Evolutionary conservation across 1,284 basidiomycete genomes (phyloP), one percentile per base, ranked within the genome.

Genomic region (Rhodotorula sp.): DNA sequence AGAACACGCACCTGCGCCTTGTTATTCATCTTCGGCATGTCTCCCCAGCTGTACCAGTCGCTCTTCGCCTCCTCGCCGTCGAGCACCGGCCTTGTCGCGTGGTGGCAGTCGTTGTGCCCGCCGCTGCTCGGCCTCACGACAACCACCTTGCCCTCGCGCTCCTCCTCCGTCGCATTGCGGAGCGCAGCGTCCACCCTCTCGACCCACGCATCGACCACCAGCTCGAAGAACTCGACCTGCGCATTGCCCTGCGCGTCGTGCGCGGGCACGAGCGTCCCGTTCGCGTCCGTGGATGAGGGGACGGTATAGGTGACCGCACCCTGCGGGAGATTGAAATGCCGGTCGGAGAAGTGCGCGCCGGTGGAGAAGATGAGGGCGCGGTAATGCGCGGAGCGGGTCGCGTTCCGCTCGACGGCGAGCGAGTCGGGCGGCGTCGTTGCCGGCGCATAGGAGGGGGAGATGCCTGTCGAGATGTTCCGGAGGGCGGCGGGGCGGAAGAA

Each of bases 351-450:
- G 51, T 66, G 65, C 37, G 65, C 65, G 37, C 37, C 65, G 25
- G 65, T 66, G 21, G 57, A 44, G 58, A 60, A 66, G 51, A 66
- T 37, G 27, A 66, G 51, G 41, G 65, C 41, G 39, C 39, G 51
- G 58, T 66, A 66, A 2, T n/a, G 22, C 12, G 44, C 65, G 22
- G 39, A 46, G 25, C 41, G 53, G 15, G 53, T 55, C 29, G 39
- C 41, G 8, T 32, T 34, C 15, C 53, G 39, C 22, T 59, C 46
- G 21, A 53, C 21, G 3, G 19, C 61, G 50, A 62, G 36, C 9
- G 61, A 37, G 21, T 62, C 37, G 21, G 61, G n/a, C 1, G 61
- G 61, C 13, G 61, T 62, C 9, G 61, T 54, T 10, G 12, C 27
- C 19, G 36, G n/a, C 4, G 37, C 51, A 22, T 62, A 62, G 10